Conservation (phyloP, 257 asterid genomes). For the Nicotiana benthamiana region DNA sequence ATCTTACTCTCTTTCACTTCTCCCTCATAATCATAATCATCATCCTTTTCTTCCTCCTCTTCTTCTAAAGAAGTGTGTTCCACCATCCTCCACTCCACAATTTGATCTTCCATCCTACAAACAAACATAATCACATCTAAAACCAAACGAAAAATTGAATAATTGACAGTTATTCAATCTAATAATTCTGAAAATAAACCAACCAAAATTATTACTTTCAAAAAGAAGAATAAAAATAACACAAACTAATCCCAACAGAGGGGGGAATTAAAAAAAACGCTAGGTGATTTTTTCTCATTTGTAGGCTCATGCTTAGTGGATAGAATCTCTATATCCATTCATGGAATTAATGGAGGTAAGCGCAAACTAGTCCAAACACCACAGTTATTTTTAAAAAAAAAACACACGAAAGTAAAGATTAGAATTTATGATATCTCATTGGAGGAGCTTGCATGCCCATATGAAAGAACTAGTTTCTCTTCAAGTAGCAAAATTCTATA, state of each 20-base stretch:
- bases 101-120: conserved; percentile 43
- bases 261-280: too few relatives aligned
- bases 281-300: too few relatives aligned
- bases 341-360: too few relatives aligned
- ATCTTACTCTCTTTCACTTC: conserved; percentile 17
- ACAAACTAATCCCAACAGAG: not conserved
- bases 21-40: not conserved
- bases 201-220: not conserved
- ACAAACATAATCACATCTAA: not conserved
- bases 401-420: too few relatives aligned
- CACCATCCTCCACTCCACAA: conserved; percentile 25
- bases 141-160: not conserved
- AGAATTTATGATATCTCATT: not conserved
- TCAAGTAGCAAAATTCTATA: not conserved
- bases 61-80: conserved; percentile 8
- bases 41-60: conserved; percentile 5
- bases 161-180: not conserved
- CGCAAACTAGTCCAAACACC: too few relatives aligned
- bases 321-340: too few relatives aligned
- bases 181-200: not conserved
- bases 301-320: too few relatives aligned
- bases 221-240: not conserved
- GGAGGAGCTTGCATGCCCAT: not conserved
- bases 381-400: too few relatives aligned
- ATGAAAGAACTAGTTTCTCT: not conserved